phyloP scores from a whole-genome alignment of 2,329 filamentous ascomycete genomes.

The Colletotrichum karsti region DNA sequence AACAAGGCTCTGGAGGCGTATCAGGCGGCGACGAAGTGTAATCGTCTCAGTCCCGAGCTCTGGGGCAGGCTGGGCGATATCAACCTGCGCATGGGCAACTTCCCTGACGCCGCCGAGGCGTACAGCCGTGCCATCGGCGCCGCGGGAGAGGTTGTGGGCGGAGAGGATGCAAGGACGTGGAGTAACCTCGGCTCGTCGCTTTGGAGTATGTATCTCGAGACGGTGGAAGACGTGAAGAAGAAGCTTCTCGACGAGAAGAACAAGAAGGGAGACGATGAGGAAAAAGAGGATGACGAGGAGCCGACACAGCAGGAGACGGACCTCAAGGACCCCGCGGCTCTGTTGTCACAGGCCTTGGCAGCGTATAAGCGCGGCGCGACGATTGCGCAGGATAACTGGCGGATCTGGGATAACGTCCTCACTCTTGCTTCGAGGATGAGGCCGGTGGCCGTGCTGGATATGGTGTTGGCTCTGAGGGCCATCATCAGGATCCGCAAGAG shows the following conservation, averaged over 20 bases:
- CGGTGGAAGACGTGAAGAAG: conserved; percentile 46
- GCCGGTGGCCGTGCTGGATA: conserved; percentile 78
- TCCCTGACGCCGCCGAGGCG: conserved; percentile 81
- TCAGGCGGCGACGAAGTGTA: conserved; percentile 77
- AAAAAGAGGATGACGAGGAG: conserved; percentile 29
- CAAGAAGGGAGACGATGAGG: conserved; percentile 34
- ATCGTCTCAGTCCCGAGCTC: conserved; percentile 81
- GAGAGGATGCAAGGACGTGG: conserved; percentile 91
- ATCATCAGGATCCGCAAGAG: conserved; percentile 81
- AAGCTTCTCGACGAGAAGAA: conserved; percentile 30
- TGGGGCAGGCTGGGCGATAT: conserved; percentile 95
- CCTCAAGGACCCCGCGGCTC: conserved; percentile 61
- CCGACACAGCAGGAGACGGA: conserved; percentile 9
- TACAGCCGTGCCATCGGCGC: conserved; percentile 83
- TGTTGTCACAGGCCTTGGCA: conserved; percentile 78
- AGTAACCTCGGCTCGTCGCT: conserved; percentile 91
- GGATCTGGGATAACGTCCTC: conserved; percentile 97
- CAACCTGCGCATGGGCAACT: conserved; percentile 79
- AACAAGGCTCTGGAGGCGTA: conserved; percentile 80
- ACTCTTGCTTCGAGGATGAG: conserved; percentile 82
- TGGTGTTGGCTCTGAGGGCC: conserved; percentile 77
- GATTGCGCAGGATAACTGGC: conserved; percentile 85
- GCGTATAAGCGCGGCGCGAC: conserved; percentile 89
- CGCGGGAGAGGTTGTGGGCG: conserved; percentile 70
- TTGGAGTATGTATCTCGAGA: conserved; percentile 71